Conservation (phyloP, 2,329 filamentous ascomycete species). For the Penicillium sp. region DNA sequence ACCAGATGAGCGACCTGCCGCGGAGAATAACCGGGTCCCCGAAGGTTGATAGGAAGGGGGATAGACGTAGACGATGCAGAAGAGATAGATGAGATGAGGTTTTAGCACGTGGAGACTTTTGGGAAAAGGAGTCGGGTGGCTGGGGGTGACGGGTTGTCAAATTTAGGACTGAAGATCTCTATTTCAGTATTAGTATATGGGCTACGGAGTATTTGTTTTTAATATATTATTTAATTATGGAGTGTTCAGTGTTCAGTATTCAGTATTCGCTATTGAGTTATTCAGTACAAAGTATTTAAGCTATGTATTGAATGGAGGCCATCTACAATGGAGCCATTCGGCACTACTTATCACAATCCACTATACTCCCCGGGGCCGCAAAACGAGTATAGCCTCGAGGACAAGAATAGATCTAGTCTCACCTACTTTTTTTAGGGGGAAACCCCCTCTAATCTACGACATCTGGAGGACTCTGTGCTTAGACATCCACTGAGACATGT, state of each 20-base stretch:
- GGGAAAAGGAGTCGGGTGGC: conserved; percentile 10
- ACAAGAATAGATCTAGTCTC: neutral
- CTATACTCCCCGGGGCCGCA: neutral
- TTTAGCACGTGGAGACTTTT: conserved; percentile 9
- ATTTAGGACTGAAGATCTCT: neutral
- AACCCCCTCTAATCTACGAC: no score
- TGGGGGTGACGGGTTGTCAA: conserved; percentile 5
- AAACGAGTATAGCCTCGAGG: neutral
- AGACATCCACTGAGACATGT: neutral
- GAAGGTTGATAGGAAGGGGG: conserved; percentile 3
- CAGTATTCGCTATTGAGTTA: no score
- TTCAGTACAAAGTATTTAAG: no score
- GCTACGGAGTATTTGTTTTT: neutral
- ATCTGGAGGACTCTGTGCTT: no score
- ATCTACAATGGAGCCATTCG: no score
- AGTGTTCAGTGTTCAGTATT: neutral
- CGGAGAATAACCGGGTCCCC: conserved; percentile 11
- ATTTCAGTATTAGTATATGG: neutral
- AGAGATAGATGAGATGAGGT: conserved; percentile 5
- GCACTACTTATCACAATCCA: neutral
- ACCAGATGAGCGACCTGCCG: conserved; percentile 4
- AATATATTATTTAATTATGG: neutral
- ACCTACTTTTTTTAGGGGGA: neutral
- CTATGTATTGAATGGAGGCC: no score
- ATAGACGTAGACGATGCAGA: conserved; percentile 2